Conservation (phyloP, 768 basidiomycete species). For the Atractiella rhizophila region DNA sequence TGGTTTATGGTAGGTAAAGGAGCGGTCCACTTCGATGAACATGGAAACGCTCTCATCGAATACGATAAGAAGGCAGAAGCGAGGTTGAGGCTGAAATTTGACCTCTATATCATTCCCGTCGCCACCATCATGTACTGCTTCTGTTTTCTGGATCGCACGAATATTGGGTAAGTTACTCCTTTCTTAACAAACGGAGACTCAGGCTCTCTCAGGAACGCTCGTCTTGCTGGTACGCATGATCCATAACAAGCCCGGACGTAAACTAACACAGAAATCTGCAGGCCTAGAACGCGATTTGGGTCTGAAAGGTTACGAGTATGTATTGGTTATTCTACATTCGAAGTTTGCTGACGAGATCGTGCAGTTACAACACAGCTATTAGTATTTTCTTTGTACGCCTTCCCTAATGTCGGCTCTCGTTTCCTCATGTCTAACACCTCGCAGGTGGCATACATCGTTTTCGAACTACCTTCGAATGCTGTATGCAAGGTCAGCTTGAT, state of each 20-base stretch:
- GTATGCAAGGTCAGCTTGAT: slow-evolving; percentile 6
- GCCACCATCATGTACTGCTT: not conserved
- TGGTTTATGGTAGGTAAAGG: too few relatives aligned
- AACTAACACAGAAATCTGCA: too few relatives aligned
- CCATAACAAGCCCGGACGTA: too few relatives aligned
- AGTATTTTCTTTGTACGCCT: slow-evolving; percentile 1
- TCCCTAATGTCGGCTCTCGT: too few relatives aligned
- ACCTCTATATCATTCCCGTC: not conserved
- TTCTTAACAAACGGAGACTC: too few relatives aligned
- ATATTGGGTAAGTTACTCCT: too few relatives aligned
- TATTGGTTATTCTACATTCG: too few relatives aligned
- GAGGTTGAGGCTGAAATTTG: not conserved
- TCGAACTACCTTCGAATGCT: slow-evolving; percentile 1
- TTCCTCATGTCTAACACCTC: too few relatives aligned
- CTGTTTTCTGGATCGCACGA: not conserved
- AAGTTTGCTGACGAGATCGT: too few relatives aligned
- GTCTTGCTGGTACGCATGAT: too few relatives aligned
- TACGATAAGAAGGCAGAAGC: slow-evolving; percentile 3
- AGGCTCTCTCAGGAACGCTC: too few relatives aligned
- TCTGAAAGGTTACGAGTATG: slow-evolving; percentile 12
- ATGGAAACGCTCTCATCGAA: not conserved
- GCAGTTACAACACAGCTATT: slow-evolving; percentile 1
- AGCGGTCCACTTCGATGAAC: too few relatives aligned
- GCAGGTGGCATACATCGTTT: slow-evolving; percentile 6
- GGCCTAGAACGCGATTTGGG: slow-evolving; percentile 14